Base-by-base conservation (phyloP, 345 rosid species). In the Hypericum androsaemum region DNA sequence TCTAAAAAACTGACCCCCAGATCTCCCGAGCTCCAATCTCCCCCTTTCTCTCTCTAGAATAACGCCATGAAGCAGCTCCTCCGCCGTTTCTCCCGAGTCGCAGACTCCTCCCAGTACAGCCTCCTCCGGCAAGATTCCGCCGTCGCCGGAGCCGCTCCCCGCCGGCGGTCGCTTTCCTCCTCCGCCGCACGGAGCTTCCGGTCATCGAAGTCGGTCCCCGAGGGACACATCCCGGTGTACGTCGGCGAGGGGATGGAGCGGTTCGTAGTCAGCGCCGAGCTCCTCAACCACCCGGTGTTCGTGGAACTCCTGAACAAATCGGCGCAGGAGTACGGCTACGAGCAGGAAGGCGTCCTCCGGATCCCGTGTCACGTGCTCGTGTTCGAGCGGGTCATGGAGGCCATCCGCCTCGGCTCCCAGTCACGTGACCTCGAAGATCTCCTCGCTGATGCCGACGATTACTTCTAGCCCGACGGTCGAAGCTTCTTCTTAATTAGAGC, bases 201-300 rank as follows among this genome's bases (percentile, higher is more conserved):
- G 1, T 52, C 67, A 15, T 68, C 47, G n/a, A 61, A 50, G 1
- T 43, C 75, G 0, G 96, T 86, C 14, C 96, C 97, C 5, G 72
- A 75, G 36, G 99, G 99, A 2, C 78, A 84, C 75, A 79, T 94
- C 0, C 94, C 97, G 43, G 88, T 94, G 6, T 84, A 74, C 70
- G 99, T 94, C 10, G 99, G 99, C 1, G 96, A 83, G 39, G 95
- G 86, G 73, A 83, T 83, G 95, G 95, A 86, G 72, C 70, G 92
- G 71, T 94, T 94, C 68, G 70, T 78, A 1, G 89, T 94, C 12
- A 75, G 74, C 67, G 95, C 99, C 0, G 94, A 84, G 82, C 64
- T 92, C 22, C 78, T 92, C 13, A 85, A 81, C 76, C 98, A 88
- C 11, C 98, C 98, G 50, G 73, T 80, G 12, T 83, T 92, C 58